Percentiles rank a stretch among this genome's conserved stretches.
phyloP scores from a whole-genome alignment of 257 asterid genomes.

The Craterostigma plantagineum region DNA sequence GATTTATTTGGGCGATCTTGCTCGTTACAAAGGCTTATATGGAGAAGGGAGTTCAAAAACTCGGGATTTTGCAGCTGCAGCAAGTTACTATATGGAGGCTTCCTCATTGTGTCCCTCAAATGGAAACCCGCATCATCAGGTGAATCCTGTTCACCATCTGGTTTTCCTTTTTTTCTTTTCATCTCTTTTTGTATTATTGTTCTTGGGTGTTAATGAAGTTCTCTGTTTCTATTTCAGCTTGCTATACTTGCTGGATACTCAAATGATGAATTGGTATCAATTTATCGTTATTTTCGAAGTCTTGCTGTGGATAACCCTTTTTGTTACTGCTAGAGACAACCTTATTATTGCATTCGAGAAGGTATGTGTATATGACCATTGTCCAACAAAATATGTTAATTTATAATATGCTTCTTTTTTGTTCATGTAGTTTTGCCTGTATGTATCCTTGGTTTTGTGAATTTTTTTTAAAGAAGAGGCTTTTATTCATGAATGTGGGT shows the following conservation, averaged over 20 bases:
- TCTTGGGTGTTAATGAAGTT: conserved; percentile 6
- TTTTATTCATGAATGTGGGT: too few species aligned
- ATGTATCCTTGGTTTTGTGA: too few species aligned
- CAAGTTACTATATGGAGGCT: conserved; percentile 82
- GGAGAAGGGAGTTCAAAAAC: conserved; percentile 87
- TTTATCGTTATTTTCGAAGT: conserved; percentile 89
- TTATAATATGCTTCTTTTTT: too few species aligned
- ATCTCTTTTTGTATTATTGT: not conserved
- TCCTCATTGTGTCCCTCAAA: conserved; percentile 81
- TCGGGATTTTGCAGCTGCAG: conserved; percentile 78
- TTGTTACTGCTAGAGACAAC: conserved; percentile 80
- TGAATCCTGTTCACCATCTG: conserved; percentile 6
- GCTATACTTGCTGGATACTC: conserved; percentile 86
- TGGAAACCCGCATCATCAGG: conserved; percentile 99
- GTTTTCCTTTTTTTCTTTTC: conserved; percentile 3
- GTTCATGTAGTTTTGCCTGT: not conserved
- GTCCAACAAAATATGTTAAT: not conserved
- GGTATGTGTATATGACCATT: conserved; percentile 48
- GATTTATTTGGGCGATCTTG: conserved; percentile 90
- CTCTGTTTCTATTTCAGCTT: conserved; percentile 36
- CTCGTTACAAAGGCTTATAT: conserved; percentile 87
- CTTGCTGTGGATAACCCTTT: conserved; percentile 73
- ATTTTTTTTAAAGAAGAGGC: too few species aligned
- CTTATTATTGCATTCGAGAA: conserved; percentile 88
- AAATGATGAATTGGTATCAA: conserved; percentile 58